A percentile compares a stretch with the other conserved stretches of the same genome.
Evolutionary conservation across 345 rosid species (phyloP).

Genomic region (Pistacia vera): DNA sequence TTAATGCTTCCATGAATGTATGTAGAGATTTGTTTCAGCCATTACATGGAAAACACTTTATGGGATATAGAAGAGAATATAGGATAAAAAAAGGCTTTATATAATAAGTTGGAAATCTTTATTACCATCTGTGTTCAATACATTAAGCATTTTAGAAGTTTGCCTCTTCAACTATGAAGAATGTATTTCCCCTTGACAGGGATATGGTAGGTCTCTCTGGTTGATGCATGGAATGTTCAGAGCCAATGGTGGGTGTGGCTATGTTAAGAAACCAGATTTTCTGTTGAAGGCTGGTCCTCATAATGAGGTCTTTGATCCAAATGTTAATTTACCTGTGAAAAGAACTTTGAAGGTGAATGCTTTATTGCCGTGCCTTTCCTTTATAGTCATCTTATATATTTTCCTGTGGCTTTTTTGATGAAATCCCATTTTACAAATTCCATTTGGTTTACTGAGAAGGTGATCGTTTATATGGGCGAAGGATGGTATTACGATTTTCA

Average conservation of each 20-base stretch:
- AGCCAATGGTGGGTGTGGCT: slow-evolving; percentile 94
- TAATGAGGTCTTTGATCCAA: slow-evolving; percentile 66
- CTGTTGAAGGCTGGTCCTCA: slow-evolving; percentile 40
- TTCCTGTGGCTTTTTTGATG: background rate
- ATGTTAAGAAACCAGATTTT: slow-evolving; percentile 78
- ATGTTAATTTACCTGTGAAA: slow-evolving; percentile 44
- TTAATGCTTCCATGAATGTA: background rate
- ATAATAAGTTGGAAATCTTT: too few relatives aligned
- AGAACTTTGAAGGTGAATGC: slow-evolving; percentile 69
- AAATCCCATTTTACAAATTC: background rate
- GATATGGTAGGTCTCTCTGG: slow-evolving; percentile 85
- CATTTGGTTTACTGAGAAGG: slow-evolving; percentile 36
- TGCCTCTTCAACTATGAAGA: slow-evolving; percentile 2
- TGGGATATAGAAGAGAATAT: background rate
- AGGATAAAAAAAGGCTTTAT: too few relatives aligned
- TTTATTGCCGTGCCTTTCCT: slow-evolving; percentile 1
- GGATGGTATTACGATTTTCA: slow-evolving; percentile 81
- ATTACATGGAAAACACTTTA: background rate
- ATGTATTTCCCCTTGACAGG: slow-evolving; percentile 42
- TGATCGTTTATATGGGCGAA: slow-evolving; percentile 86
- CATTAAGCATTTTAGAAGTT: background rate
- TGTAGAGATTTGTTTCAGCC: background rate
- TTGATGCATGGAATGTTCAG: slow-evolving; percentile 94
- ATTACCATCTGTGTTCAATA: background rate
- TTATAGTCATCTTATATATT: background rate